Evolutionary conservation across 352 stramenopile species (phyloP).

Genomic region (Globisporangium nodosum): DNA sequence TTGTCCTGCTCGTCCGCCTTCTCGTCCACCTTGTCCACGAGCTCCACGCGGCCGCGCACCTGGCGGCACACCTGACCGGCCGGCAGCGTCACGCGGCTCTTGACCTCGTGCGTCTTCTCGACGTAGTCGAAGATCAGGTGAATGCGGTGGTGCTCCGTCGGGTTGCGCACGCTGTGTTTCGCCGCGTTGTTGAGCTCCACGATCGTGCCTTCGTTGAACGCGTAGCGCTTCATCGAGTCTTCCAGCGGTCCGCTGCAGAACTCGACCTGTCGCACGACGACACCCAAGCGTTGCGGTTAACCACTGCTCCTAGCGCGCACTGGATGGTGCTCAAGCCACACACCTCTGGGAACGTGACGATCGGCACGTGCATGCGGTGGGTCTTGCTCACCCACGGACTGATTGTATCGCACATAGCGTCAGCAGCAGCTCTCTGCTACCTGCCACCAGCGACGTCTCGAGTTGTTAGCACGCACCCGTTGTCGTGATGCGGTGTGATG

Average conservation of each 20-base stretch:
- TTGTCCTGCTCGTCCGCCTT: conserved; percentile 15
- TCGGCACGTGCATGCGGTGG: conserved; percentile 92
- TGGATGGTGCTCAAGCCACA: background rate
- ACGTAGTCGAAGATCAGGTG: conserved; percentile 98
- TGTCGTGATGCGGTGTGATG: conserved; percentile 96
- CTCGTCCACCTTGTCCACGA: conserved; percentile 25
- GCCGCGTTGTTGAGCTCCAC: conserved; percentile 97
- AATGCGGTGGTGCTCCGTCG: conserved; percentile 74
- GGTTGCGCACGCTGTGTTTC: conserved; percentile 92
- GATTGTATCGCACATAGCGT: background rate
- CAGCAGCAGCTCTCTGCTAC: background rate
- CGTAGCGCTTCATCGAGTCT: conserved; percentile 51
- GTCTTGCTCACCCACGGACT: conserved; percentile 88
- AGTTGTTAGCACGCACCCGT: conserved; percentile 36
- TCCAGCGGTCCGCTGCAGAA: conserved; percentile 63
- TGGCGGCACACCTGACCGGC: conserved; percentile 43
- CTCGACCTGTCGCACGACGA: conserved; percentile 19
- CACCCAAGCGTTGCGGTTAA: background rate
- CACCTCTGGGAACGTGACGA: conserved; percentile 72
- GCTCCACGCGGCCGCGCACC: conserved; percentile 46
- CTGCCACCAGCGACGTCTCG: background rate
- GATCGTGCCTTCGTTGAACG: conserved; percentile 88
- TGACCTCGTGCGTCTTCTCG: conserved; percentile 30
- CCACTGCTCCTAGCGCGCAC: background rate
- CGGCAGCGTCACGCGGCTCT: conserved; percentile 21